Evolutionary conservation across 495 filamentous ascomycete genomes (phyloP).

Genomic region (Penicillium nucicola): DNA sequence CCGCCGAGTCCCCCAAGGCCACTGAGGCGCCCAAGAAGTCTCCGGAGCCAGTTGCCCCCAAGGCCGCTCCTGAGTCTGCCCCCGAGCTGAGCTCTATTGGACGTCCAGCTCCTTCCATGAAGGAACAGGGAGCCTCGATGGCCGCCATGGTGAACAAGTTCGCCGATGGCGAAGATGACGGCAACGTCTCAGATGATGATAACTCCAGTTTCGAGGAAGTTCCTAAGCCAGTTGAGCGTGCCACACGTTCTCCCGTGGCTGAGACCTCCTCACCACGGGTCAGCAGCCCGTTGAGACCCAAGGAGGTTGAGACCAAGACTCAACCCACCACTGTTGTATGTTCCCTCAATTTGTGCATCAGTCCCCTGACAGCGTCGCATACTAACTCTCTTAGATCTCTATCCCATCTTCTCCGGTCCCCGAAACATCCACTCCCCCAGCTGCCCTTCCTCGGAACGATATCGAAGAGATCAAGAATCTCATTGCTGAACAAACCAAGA

Average conservation of each 20-base stretch:
- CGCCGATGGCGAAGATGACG: conserved; percentile 66
- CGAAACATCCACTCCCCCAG: conserved; percentile 17
- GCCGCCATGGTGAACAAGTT: conserved; percentile 80
- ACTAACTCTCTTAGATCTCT: conserved; percentile 21
- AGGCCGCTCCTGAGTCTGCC: conserved; percentile 32
- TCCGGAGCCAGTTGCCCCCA: conserved; percentile 28
- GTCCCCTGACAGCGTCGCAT: not conserved
- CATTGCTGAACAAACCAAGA: conserved; percentile 44
- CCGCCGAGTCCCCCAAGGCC: conserved; percentile 39
- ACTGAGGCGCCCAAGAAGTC: conserved; percentile 23
- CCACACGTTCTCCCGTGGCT: conserved; percentile 22
- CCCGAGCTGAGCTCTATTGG: conserved; percentile 41
- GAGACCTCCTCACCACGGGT: conserved; percentile 31
- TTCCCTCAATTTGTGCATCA: not conserved
- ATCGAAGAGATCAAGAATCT: conserved; percentile 45
- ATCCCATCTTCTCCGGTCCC: conserved; percentile 16
- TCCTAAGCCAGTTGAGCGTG: conserved; percentile 58
- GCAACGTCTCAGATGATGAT: conserved; percentile 57
- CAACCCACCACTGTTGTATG: conserved; percentile 3
- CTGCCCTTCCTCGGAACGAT: conserved; percentile 30
- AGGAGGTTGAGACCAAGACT: conserved; percentile 28
- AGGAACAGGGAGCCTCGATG: conserved; percentile 82
- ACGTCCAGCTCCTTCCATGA: conserved; percentile 63
- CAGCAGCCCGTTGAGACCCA: conserved; percentile 35
- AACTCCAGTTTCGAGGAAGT: conserved; percentile 82